Base-by-base conservation (phyloP, 352 stramenopile genomes). In the Phytophthora meadii region DNA sequence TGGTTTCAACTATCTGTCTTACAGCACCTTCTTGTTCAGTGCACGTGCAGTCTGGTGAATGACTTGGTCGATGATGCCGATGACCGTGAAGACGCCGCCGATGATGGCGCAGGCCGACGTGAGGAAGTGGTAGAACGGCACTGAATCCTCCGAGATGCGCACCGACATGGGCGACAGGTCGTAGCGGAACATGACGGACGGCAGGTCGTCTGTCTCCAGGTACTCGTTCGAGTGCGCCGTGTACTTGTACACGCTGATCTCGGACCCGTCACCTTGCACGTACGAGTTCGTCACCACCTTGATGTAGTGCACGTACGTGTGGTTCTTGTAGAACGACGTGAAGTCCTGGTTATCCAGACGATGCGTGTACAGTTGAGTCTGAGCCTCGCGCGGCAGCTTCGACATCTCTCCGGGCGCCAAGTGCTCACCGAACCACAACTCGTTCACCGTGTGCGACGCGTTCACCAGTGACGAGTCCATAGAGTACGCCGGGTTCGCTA, bases 281-380 rank as follows among this genome's bases (percentile, higher is more conserved):
- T 95, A 95, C 76, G 82, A 71, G 76, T 95, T 98, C 8, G 94
- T 98, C 67, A 98, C 94, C 25, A 99, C 96, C 79, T 99, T 99
- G 68, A 99, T 98, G 86, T 99, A 99, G 80, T 99, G 97, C 82
- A 99, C 96, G 69, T 98, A 98, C 60, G 97, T 98, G 77, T 98
- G 90, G 79, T 99, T 98, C 71, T 97, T 95, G 68, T 96, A 83
- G 53, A 88, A 88, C 22, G 91, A 97, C 42, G 89, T 87, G 59
- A 97, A 99, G 8, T 87, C 68, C 46, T 92, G 76, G 46, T 93
- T 90, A 74, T 98, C 94, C 60, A 99, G 88, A 12, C 96, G 92
- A 70, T 97, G 87, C 71, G 92, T 98, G 77, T 98, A 95, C 55
- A 97, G 85, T 72, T 97, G 79, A 62, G 93, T 77, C 53, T 97